A percentile compares a stretch with the other conserved stretches of the same genome.
Conservation (phyloP, 768 basidiomycete species). For the Pleurotus tuber-regium region DNA sequence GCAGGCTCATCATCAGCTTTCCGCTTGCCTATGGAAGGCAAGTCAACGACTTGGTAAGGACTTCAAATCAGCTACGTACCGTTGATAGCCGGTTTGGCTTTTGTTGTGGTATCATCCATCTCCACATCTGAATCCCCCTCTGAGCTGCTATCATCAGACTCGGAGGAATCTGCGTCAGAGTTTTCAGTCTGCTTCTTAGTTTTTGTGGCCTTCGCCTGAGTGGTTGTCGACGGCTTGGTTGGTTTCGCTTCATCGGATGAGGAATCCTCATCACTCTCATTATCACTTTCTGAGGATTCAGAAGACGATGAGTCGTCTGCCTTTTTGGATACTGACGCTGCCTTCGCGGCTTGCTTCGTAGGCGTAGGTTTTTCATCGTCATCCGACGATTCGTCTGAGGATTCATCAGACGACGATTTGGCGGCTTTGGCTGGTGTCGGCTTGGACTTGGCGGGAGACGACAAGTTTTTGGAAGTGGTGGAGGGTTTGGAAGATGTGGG, state of each 20-base stretch:
- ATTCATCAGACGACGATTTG: slow-evolving; percentile 23
- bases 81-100: slow-evolving; percentile 25
- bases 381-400: slow-evolving; percentile 18
- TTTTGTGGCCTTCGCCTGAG: slow-evolving; percentile 24
- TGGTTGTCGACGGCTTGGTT: background rate
- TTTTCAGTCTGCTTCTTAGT: slow-evolving; percentile 23
- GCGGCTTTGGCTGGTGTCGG: slow-evolving; percentile 7
- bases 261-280: background rate
- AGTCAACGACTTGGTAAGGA: background rate
- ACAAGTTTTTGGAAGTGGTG: no score
- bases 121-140: slow-evolving; percentile 56
- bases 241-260: slow-evolving; percentile 9
- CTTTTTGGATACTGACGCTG: background rate
- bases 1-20: slow-evolving; percentile 69
- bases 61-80: slow-evolving; percentile 27
- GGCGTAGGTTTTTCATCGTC: slow-evolving; percentile 17
- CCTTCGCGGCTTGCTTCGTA: slow-evolving; percentile 12
- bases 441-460: slow-evolving; percentile 13
- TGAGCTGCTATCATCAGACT: slow-evolving; percentile 24
- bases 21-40: slow-evolving; percentile 58
- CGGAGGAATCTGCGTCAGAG: slow-evolving; percentile 23
- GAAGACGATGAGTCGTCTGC: background rate
- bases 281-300: background rate
- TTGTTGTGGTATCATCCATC: slow-evolving; percentile 46
- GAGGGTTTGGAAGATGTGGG: no score